phyloP scores from a whole-genome alignment of 306 rosid genomes.

The Herpetospermum pedunculosum region DNA sequence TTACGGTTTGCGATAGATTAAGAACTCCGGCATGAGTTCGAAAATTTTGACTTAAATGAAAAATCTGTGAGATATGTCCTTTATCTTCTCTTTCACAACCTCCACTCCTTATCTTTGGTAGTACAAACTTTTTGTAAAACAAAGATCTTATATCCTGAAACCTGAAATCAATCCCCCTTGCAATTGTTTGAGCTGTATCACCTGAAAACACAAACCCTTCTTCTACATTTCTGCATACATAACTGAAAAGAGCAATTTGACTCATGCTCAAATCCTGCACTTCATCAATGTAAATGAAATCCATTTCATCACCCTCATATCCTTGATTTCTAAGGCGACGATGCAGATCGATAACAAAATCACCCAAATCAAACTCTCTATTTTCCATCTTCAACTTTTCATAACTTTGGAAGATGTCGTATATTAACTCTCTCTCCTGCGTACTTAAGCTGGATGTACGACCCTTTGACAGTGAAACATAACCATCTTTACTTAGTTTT shows the following conservation, averaged over 20 bases:
- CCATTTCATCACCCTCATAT: constrained; percentile 39
- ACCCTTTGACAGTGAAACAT: constrained; percentile 28
- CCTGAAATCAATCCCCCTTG: constrained; percentile 72
- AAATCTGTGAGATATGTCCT: constrained; percentile 33
- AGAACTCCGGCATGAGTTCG: constrained; percentile 69
- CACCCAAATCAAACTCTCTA: constrained; percentile 66
- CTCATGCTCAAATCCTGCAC: constrained; percentile 78
- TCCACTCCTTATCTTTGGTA: background rate
- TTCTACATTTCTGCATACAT: constrained; percentile 58
- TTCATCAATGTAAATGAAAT: constrained; percentile 67
- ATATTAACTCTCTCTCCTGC: constrained; percentile 42
- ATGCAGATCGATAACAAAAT: constrained; percentile 59
- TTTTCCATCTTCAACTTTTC: constrained; percentile 51
- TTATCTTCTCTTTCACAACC: constrained; percentile 25
- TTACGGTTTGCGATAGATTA: constrained; percentile 53
- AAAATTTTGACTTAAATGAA: constrained; percentile 47
- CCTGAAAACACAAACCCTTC: constrained; percentile 84
- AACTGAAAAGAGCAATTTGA: constrained; percentile 60
- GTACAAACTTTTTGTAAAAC: constrained; percentile 48
- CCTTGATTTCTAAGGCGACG: constrained; percentile 26
- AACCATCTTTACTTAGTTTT: constrained; percentile 35
- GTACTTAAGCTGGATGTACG: constrained; percentile 32
- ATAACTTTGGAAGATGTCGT: constrained; percentile 43
- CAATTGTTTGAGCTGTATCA: constrained; percentile 77
- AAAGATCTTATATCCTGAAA: constrained; percentile 55